Conservation (phyloP, 257 asterid genomes). For the Striga asiatica region DNA sequence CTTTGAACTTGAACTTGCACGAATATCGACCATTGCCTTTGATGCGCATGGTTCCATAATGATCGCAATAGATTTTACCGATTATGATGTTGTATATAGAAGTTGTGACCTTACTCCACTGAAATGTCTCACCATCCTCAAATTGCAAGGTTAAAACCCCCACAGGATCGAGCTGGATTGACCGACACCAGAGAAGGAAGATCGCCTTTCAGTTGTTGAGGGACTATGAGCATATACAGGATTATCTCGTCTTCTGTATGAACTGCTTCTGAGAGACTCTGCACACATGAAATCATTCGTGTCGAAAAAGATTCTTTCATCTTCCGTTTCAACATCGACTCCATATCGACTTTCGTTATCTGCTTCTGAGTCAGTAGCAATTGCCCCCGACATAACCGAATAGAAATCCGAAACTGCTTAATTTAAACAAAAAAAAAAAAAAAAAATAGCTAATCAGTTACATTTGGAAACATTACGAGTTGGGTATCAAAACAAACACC, state of each 20-base stretch:
- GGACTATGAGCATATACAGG: conserved; percentile 38
- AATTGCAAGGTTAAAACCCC: conserved; percentile 84
- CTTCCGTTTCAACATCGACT: conserved; percentile 81
- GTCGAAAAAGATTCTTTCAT: conserved; percentile 73
- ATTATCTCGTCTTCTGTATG: conserved; percentile 79
- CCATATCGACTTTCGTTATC: conserved; percentile 86
- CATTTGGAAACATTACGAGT: background rate
- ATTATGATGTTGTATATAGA: conserved; percentile 90
- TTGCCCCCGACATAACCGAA: conserved; percentile 93
- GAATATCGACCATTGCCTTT: conserved; percentile 88
- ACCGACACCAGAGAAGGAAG: conserved; percentile 65
- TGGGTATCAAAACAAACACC: background rate
- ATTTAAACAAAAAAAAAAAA: too few relatives aligned
- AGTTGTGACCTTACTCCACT: conserved; percentile 99
- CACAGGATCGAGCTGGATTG: conserved; percentile 96
- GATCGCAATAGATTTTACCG: conserved; percentile 94
- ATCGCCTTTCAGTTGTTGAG: conserved; percentile 47
- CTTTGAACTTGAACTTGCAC: conserved; percentile 97
- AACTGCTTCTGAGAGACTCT: conserved; percentile 82
- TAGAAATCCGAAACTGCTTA: conserved; percentile 60
- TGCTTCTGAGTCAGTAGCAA: conserved; percentile 84
- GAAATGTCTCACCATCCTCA: conserved; percentile 92
- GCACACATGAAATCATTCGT: conserved; percentile 83
- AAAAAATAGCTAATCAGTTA: background rate
- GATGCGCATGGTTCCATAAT: conserved; percentile 97